Evolutionary conservation across 1,139 yeast species (phyloP).

Genomic region (Yamadazyma sp.): DNA sequence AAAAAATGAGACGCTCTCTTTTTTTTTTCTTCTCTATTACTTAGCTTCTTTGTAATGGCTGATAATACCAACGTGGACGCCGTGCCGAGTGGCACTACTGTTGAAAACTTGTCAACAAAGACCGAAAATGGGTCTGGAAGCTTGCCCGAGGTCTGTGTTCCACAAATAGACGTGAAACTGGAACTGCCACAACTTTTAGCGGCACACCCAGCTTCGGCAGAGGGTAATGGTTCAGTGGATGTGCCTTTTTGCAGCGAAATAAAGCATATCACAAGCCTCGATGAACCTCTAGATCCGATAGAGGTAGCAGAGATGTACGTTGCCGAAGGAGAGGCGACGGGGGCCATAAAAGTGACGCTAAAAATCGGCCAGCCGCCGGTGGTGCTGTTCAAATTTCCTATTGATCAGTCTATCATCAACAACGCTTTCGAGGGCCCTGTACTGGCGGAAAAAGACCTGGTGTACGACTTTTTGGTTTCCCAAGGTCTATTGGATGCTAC

Average conservation of each 20-base stretch:
- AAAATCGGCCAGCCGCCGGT: not conserved
- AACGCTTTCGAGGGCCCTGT: not conserved
- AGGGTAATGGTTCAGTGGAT: not conserved
- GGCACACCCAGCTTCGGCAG: not conserved
- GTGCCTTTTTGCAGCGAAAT: not conserved
- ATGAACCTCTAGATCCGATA: conserved; percentile 42
- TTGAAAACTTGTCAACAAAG: too few relatives aligned
- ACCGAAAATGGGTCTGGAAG: too few relatives aligned
- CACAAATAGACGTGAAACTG: too few relatives aligned
- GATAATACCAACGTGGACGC: too few relatives aligned
- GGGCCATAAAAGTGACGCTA: conserved; percentile 66
- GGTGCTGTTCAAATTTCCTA: not conserved
- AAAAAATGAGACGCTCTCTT: conserved; percentile 1
- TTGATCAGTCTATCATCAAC: not conserved
- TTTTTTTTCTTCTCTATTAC: not conserved
- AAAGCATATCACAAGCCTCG: not conserved
- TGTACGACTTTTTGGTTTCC: not conserved
- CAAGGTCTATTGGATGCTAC: not conserved
- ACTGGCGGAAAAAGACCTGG: not conserved
- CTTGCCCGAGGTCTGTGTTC: too few relatives aligned
- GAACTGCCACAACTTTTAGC: too few relatives aligned
- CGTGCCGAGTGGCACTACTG: too few relatives aligned
- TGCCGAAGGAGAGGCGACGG: conserved; percentile 51
- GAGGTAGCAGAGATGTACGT: conserved; percentile 45
- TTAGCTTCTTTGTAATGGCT: too few relatives aligned